Evolutionary conservation across 2,329 filamentous ascomycete species (phyloP), one percentile per base, ranked within the genome.

Genomic region (Phyllosticta citribraziliensis): DNA sequence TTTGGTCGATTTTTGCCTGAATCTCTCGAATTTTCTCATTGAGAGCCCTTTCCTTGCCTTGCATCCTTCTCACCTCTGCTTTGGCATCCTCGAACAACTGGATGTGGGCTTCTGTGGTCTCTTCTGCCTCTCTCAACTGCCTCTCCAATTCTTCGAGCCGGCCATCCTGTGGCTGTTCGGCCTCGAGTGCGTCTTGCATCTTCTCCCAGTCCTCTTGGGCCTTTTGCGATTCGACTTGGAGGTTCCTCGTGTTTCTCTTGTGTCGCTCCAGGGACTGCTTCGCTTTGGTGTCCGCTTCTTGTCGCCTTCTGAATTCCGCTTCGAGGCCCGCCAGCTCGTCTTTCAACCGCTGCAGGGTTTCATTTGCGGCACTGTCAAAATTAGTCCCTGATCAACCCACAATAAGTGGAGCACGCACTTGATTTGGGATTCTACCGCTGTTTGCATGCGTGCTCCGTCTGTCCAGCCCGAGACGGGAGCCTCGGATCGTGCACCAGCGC

Each of bases 381-480:
- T 55, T 11, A 55, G n/a, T 10, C 12, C 33, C 12, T 14, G 5
- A 27, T 17, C 24, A 0, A n/a, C 27, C 25, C 1, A 5, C 2
- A 5, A n/a, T 22, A 11, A 6, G 12, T 11, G 53, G 20, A 50
- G 35, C 10, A 64, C 68, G 56, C 69, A 82, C 76, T 73, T 77
- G 51, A 92, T 81, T 68, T 90, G 88, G 19, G 82, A 82, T 61
- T 84, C 87, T 25, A 84, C 79, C 69, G 96, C 89, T 0, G 88
- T 87, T 69, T 87, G 88, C 85, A 96, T 95, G n/a, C 91, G 84
- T 24, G 88, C 79, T 10, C 74, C 75, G 50, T 82, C 78, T 0
- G 69, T 72, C 65, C 77, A 84, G 17, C 81, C 79, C 8, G 78
- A 72, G 5, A 88, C 78, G 12, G 82, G 81, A 50, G 76, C 75